Evolutionary conservation across 768 basidiomycete genomes (phyloP), one percentile per base, ranked within the genome.

Genomic region (Pulveroboletus sp.): DNA sequence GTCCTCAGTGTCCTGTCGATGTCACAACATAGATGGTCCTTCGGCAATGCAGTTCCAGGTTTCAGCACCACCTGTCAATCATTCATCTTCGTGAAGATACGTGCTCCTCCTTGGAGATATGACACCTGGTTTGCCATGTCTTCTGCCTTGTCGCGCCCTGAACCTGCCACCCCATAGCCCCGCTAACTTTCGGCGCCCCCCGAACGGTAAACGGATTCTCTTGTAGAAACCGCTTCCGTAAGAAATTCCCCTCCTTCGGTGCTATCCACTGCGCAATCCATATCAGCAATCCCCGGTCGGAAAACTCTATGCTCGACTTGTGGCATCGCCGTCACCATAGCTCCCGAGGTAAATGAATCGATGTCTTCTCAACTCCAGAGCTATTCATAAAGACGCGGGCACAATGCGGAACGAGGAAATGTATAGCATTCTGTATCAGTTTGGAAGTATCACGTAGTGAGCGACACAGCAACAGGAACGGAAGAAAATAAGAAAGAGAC

Each of bases 71-170:
- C 22, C 30, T n/a, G 12, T 27, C 17, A 23, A 40, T n/a, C 11
- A 12, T 59, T 51, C 43, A 63, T 64, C 70, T n/a, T n/a, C n/a
- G n/a, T n/a, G 4, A 62, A 64, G 23, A 68, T 61, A 24, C 60
- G 39, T 53, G 50, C 2, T 61, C 58, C 38, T 61, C 64, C 53
- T 61, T 64, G 16, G 68, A 63, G 19, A 42, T 59, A 70, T 13
- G 65, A 66, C 19, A 68, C 63, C 4, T 64, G 26, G n/a, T 56
- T 59, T 7, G 58, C 62, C 13, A 68, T 57, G 19, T 65, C 59
- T 19, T 58, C 54, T 2, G 57, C 26, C 17, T 47, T 53, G 16
- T 53, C 55, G 10, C 29, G 46, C 32, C 43, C 46, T 38, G 23
- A 31, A n/a, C n/a, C n/a, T n/a, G n/a, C n/a, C 37, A 14, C 20